Evolutionary conservation across 306 rosid genomes (phyloP).

Genomic region (Castanopsis chinensis): DNA sequence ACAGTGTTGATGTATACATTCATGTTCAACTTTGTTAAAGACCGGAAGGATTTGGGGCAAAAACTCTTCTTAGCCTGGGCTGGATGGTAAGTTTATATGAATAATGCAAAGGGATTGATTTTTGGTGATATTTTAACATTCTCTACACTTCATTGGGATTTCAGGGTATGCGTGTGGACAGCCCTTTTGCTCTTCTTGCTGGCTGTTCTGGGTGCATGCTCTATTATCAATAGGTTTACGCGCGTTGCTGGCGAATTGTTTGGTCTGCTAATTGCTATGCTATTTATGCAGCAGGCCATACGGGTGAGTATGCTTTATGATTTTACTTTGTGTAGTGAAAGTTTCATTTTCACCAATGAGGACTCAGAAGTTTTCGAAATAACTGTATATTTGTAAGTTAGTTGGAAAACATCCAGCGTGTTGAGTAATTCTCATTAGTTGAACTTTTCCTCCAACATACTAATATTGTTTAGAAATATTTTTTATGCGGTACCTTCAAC

Average conservation of each 20-base stretch:
- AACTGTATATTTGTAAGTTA: background rate
- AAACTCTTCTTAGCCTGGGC: slow-evolving; percentile 86
- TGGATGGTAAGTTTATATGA: slow-evolving; percentile 63
- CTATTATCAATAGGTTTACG: slow-evolving; percentile 88
- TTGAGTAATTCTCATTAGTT: background rate
- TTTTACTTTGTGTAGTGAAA: background rate
- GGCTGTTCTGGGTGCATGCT: slow-evolving; percentile 89
- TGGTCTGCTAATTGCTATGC: slow-evolving; percentile 92
- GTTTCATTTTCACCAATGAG: background rate
- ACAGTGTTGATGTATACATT: slow-evolving; percentile 96
- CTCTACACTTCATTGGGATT: slow-evolving; percentile 23
- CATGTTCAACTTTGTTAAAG: slow-evolving; percentile 84
- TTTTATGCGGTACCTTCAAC: slow-evolving; percentile 11
- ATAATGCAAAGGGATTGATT: slow-evolving; percentile 2
- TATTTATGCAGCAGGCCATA: slow-evolving; percentile 97
- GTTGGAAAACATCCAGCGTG: background rate
- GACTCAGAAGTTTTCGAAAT: background rate
- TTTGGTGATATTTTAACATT: slow-evolving; percentile 16
- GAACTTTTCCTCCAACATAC: background rate
- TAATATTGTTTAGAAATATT: slow-evolving; percentile 4
- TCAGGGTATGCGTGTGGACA: slow-evolving; percentile 97
- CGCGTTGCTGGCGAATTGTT: slow-evolving; percentile 95
- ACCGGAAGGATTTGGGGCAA: slow-evolving; percentile 84
- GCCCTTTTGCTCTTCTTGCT: slow-evolving; percentile 81
- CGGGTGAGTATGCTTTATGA: slow-evolving; percentile 49